Evolutionary conservation across 345 rosid genomes (phyloP).

Genomic region (Salix udensis): DNA sequence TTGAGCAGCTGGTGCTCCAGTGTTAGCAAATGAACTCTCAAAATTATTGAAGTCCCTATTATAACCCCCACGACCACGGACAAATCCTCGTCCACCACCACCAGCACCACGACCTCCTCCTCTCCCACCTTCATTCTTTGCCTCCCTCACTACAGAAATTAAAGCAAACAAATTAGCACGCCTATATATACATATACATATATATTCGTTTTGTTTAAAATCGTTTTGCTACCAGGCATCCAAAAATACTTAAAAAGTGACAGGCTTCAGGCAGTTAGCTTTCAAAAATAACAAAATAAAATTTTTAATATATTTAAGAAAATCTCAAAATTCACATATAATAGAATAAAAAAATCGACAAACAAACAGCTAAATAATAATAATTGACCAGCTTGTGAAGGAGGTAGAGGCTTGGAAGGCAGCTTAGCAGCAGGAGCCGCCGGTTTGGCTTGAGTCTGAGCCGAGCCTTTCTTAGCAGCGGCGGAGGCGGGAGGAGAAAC

Average conservation of each 20-base stretch:
- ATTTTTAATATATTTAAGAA: background rate
- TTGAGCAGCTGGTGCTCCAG: constrained; percentile 1
- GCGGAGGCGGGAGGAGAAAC: constrained; percentile 5
- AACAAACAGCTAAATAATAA: background rate
- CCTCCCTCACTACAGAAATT: constrained; percentile 18
- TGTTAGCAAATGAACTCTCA: constrained; percentile 9
- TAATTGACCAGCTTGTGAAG: constrained; percentile 22
- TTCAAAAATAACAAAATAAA: background rate
- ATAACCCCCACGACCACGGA: constrained; percentile 24
- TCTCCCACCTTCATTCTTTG: constrained; percentile 17
- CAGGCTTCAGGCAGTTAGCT: too few species aligned
- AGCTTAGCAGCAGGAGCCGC: constrained; percentile 19
- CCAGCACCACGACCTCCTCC: constrained; percentile 21
- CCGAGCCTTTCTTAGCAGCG: constrained; percentile 14
- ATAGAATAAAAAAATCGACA: background rate
- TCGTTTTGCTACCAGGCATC: too few species aligned
- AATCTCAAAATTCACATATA: background rate
- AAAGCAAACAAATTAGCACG: background rate
- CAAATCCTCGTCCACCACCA: constrained; percentile 7
- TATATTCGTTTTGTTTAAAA: background rate
- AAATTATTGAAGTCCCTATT: constrained; percentile 10
- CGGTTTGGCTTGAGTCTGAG: constrained; percentile 13
- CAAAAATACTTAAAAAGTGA: too few species aligned
- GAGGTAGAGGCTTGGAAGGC: constrained; percentile 30
- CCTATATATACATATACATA: background rate